These are phyloP conservation scores for Infundibulicybe gibba DNA, from an alignment of 768 basidiomycete species.

Conservation along the genomic window DNA sequence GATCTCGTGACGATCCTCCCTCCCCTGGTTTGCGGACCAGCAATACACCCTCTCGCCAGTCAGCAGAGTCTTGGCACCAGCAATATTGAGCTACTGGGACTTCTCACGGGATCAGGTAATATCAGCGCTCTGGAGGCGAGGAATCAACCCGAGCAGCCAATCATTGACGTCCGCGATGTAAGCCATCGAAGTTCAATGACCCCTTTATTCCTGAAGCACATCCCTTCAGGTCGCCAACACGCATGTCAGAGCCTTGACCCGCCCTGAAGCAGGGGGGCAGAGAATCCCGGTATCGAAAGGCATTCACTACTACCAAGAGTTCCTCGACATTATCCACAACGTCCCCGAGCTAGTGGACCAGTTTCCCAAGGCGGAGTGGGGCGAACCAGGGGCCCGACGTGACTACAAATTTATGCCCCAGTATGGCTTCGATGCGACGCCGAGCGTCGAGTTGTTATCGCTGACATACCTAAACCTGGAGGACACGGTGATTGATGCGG, in stretches of 20 bases:
- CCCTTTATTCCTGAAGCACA: neutral
- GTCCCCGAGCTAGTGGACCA: neutral
- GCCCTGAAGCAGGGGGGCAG: neutral
- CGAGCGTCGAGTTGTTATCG: neutral
- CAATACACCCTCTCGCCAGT: neutral
- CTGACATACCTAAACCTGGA: neutral
- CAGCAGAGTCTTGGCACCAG: neutral
- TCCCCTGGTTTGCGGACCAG: neutral
- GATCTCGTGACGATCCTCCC: neutral
- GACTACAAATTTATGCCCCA: neutral
- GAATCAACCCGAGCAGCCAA: neutral
- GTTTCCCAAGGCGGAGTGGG: slow-evolving; percentile 1
- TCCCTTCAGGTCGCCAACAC: neutral
- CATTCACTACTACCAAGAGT: neutral
- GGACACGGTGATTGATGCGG: neutral
- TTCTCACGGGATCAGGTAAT: neutral
- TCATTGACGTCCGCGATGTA: slow-evolving; percentile 2
- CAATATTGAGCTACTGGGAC: neutral
- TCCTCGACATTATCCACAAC: neutral
- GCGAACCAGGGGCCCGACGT: neutral
- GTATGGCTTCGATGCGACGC: slow-evolving; percentile 1
- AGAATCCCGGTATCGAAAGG: neutral
- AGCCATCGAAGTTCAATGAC: neutral
- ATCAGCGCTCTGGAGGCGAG: neutral
- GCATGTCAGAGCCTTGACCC: neutral